These are phyloP conservation scores for Pythium chondricola DNA, from an alignment of 352 stramenopile genomes.

Conservation along the genomic window DNA sequence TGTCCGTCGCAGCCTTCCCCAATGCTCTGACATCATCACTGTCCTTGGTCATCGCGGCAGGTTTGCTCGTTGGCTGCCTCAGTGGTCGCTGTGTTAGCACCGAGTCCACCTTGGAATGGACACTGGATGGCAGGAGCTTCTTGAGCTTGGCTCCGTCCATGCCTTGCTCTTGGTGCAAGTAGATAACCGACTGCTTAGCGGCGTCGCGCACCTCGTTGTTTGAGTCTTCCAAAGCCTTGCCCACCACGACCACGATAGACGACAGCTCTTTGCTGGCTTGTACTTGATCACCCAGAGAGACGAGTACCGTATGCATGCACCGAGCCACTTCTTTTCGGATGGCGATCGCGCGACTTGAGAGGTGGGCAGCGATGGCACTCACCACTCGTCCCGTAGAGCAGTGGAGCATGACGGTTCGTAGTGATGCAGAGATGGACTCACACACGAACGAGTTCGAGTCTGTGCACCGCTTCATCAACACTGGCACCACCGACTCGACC, in stretches of 20 bases:
- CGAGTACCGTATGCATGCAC: conserved; percentile 42
- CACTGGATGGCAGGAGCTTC: conserved; percentile 34
- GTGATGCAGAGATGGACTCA: conserved; percentile 38
- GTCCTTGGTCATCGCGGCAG: background rate
- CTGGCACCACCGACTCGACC: conserved; percentile 46
- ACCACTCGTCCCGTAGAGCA: conserved; percentile 50
- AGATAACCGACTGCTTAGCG: conserved; percentile 55
- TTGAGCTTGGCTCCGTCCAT: conserved; percentile 49
- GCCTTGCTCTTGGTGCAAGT: conserved; percentile 30
- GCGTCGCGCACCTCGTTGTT: conserved; percentile 70
- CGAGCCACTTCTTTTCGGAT: conserved; percentile 61
- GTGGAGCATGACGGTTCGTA: conserved; percentile 44
- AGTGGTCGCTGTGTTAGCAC: conserved; percentile 7
- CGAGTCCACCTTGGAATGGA: conserved; percentile 44
- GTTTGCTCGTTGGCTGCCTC: background rate
- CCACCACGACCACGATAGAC: conserved; percentile 36
- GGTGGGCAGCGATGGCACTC: conserved; percentile 29
- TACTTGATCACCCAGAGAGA: conserved; percentile 28
- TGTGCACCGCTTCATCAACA: conserved; percentile 56
- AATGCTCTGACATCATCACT: background rate
- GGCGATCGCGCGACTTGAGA: conserved; percentile 36
- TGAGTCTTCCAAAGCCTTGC: conserved; percentile 64
- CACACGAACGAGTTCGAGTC: conserved; percentile 78
- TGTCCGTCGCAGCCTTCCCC: background rate
- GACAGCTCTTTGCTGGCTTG: conserved; percentile 33